These are phyloP conservation scores for Piper longum DNA, from an alignment of 164 flowering plant genomes.

Conservation along the genomic window DNA sequence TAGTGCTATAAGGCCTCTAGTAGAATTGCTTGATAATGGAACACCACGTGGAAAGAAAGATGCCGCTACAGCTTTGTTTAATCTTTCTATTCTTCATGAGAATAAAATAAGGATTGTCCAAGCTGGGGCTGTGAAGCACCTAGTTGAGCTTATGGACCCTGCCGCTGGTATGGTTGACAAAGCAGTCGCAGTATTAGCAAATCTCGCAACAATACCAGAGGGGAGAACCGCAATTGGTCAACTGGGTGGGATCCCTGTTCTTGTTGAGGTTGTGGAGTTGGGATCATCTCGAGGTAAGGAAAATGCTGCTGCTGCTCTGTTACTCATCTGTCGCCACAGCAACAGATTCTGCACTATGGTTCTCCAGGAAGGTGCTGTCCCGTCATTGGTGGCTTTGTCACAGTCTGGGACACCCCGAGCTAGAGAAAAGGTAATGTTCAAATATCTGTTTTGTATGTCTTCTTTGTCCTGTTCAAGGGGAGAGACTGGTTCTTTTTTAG, in stretches of 20 bases:
- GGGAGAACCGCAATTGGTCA: slow-evolving; percentile 39
- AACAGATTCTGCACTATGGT: slow-evolving; percentile 55
- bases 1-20: slow-evolving; percentile 36
- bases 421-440: slow-evolving; percentile 42
- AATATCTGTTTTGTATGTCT: neutral
- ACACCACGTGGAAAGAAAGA: slow-evolving; percentile 66
- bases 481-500: neutral
- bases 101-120: too few relatives aligned
- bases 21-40: slow-evolving; percentile 54
- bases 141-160: too few relatives aligned
- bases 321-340: slow-evolving; percentile 69
- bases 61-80: too few relatives aligned
- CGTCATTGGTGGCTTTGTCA: slow-evolving; percentile 78
- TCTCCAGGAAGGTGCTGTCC: slow-evolving; percentile 93
- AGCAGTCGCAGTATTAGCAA: slow-evolving; percentile 94
- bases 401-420: slow-evolving; percentile 46
- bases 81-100: too few relatives aligned
- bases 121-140: too few relatives aligned
- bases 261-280: too few relatives aligned
- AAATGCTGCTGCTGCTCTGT: slow-evolving; percentile 89
- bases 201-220: slow-evolving; percentile 78
- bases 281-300: slow-evolving; percentile 91
- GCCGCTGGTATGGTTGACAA: slow-evolving; percentile 60
- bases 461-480: neutral
- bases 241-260: too few relatives aligned